Evolutionary conservation across 148 eudicot genomes (phyloP), one percentile per base, ranked within the genome.

Genomic region (Camellia sinensis): DNA sequence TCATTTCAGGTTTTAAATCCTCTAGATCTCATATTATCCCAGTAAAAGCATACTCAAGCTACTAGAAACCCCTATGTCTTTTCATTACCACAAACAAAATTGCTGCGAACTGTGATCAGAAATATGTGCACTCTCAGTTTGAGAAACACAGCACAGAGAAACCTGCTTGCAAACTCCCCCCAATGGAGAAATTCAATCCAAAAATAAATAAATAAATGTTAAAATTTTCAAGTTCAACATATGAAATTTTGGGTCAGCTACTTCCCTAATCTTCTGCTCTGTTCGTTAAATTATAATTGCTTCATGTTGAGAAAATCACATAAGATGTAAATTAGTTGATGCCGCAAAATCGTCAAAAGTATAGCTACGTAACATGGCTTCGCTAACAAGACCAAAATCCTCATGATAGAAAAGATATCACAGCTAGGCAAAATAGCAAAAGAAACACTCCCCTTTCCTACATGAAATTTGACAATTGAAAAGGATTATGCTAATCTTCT

Each of bases 401-500:
- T 29, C 37, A 29, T 29, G 37, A 29, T 29, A 10, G 60, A 57
- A 10, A 57, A 57, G 9, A 10, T 57, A 57, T 57, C 61, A 64
- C 64, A 71, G 40, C 10, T 17, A 10, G 19, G 18, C 41, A 71
- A 50, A 72, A 22, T 22, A 22, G 44, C 75, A 4, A 52, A 72
- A 3, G 14, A 17, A 54, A 13, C 6, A 6, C 57, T 59, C n/a
- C 29, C 18, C 2, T 71, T 9, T 46, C 14, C 43, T 37, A 46
- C 3, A 5, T 2, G 19, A 18, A 50, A 8, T 77, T 40, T 15
- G 71, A 67, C 13, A 15, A 77, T 57, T 3, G 6, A 73, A 46
- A 79, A 79, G 48, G 17, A 61, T 15, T 64, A 64, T 22, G 48
- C 46, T 67, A 59, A 60, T 71, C 29, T 74, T 53, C 46, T 75